Base-by-base conservation (phyloP, 345 rosid species). In the Salix brachista region DNA sequence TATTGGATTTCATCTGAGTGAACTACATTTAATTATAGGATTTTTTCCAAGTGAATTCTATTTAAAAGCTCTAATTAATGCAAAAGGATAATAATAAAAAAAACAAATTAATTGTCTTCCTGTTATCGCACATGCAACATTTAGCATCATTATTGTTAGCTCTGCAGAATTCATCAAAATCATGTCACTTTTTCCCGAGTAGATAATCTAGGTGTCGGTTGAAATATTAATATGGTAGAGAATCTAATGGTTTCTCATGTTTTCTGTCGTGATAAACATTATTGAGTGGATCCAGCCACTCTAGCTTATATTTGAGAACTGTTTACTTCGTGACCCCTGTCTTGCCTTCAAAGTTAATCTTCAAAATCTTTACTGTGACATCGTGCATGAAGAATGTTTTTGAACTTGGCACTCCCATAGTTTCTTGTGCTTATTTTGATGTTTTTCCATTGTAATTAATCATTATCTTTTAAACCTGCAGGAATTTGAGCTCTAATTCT, bases 401-500 rank as follows among this genome's bases (percentile, higher is more conserved):
- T n/a, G 50, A 39, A 65, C 8, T n/a, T 39, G 69, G 21, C 9
- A n/a, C 26, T 37, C 56, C 9, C 28, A 16, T 39, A n/a, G 64
- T 56, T 54, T 64, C 67, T 67, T 19, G 13, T 76, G 30, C 26
- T 66, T 42, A 17, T 58, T 16, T 72, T 72, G 19, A 34, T 21
- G 19, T 11, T 37, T 30, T 26, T 34, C 7, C 9, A 60, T 61
- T 11, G 25, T 26, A 42, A 44, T n/a, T 32, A 14, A 23, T 5
- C 16, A 6, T 32, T 62, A n/a, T 26, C 42, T 16, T 66, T 72
- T 60, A 25, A 70, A n/a, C 46, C 65, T 81, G 65, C 94, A 96
- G 97, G 88, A 96, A 96, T 81, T 75, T 96, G 79, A 93, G 97
- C 83, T 69, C 91, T 67, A 96, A 96, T 80, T 83, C 92, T 72